A percentile compares a stretch with the other conserved stretches of the same genome.
Conservation (phyloP, 306 rosid genomes). For the Cucumis hystrix region DNA sequence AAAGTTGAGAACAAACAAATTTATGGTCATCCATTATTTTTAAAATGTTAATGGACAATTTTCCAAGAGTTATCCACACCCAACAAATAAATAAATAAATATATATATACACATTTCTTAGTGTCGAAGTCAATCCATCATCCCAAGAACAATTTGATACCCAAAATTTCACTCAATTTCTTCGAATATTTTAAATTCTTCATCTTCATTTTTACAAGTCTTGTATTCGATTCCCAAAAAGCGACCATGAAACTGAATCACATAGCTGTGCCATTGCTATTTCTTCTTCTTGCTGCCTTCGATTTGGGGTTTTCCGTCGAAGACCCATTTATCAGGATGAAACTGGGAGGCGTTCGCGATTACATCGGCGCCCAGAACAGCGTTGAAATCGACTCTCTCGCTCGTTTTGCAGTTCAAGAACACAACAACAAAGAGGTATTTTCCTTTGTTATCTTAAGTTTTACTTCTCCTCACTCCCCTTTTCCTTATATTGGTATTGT, state of each 20-base stretch:
- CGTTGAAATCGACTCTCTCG: slow-evolving; percentile 23
- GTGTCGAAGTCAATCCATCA: not conserved
- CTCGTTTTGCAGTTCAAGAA: slow-evolving; percentile 31
- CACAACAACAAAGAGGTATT: slow-evolving; percentile 30
- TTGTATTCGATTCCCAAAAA: not conserved
- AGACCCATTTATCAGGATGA: slow-evolving; percentile 8
- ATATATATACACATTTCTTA: not conserved
- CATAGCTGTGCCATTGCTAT: not conserved
- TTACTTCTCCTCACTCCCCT: not conserved
- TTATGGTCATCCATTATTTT: no score
- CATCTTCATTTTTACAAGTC: not conserved
- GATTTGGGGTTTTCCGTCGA: slow-evolving; percentile 1
- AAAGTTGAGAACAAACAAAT: no score
- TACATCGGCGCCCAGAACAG: not conserved
- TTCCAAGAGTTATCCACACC: no score
- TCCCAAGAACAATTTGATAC: not conserved
- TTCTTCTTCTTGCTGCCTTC: not conserved
- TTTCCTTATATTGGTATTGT: not conserved
- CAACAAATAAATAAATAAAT: no score
- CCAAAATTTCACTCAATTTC: not conserved
- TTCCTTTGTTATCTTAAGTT: not conserved
- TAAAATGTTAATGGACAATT: no score
- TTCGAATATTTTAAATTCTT: no score
- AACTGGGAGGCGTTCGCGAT: not conserved
- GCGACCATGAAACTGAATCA: slow-evolving; percentile 1